A percentile compares a stretch with the other conserved stretches of the same genome.
These are phyloP conservation scores for Agastache rugosa DNA, from an alignment of 257 asterid species.

Conservation along the genomic window DNA sequence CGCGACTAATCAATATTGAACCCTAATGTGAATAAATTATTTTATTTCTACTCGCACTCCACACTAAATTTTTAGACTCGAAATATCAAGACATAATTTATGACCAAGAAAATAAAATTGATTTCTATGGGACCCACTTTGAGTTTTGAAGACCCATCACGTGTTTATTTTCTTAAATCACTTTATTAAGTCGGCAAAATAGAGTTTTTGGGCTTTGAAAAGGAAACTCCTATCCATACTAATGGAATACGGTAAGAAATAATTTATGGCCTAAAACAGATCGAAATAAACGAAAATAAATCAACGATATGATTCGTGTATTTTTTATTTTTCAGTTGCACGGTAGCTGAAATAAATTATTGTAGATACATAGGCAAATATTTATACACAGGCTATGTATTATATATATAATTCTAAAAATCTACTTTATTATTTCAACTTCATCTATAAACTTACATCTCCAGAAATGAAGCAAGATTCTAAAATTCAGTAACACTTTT, in stretches of 20 bases:
- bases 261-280: neutral
- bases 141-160: neutral
- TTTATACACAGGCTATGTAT: too few species aligned
- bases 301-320: too few species aligned
- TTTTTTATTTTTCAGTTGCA: too few species aligned
- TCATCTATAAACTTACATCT: neutral
- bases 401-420: neutral
- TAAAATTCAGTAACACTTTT: too few species aligned
- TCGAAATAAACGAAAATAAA: neutral
- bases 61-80: neutral
- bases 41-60: neutral
- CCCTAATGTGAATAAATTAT: neutral
- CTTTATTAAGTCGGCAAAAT: neutral
- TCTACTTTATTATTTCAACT: neutral
- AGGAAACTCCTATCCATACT: neutral
- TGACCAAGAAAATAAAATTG: neutral
- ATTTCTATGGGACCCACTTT: neutral
- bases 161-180: neutral
- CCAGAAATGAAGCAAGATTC: neutral
- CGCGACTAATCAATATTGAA: constrained; percentile 13
- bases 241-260: neutral
- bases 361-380: too few species aligned
- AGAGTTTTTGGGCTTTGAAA: neutral
- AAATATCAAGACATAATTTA: neutral
- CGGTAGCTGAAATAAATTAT: too few species aligned